Evolutionary conservation across 495 filamentous ascomycete genomes (phyloP), one percentile per base, ranked within the genome.

Genomic region (Penicillium ucsense): DNA sequence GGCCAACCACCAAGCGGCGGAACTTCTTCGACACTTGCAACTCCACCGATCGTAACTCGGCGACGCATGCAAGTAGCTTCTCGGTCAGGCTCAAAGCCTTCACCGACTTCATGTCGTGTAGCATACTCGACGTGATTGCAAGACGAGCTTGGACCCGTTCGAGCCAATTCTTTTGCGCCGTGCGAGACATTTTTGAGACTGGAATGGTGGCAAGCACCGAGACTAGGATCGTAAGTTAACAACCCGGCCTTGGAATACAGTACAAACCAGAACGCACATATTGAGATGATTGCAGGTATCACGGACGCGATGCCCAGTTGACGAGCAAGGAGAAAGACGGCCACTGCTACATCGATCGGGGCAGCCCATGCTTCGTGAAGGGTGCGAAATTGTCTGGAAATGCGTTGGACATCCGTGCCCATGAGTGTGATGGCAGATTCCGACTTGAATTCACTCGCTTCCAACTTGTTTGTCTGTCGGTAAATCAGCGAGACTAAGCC

Each of bases 311-410:
- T 74, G 5, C 77, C 73, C 11, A 82, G 57, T 50, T 81, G 65
- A 32, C 61, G 52, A 29, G 74, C 60, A n/a, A 84, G 51, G 28
- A 83, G 60, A 5, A 54, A 65, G 5, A 78, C 67, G 4, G 74
- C 81, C 33, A 83, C 53, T 2, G 59, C 52, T 0, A 82, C 70
- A 49, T 81, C 73, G 3, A 83, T 35, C 1, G 67, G 33, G 33
- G 71, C 63, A 0, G 75, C 76, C 75, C 75, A 79, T 9, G 68
- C 48, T 43, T 78, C 73, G 45, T 79, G 73, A 6, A 76, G 44
- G 31, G 35, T 40, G 12, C 57, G 41, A 27, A 70, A 56, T 2
- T 59, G 67, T 11, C 45, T 49, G 4, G 53, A 55, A 20, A 75
- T 66, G 28, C 67, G 59, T 34, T 74, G 71, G 8, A 74, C 61